Conservation (phyloP, 768 basidiomycete species). For the Tephrocybe sp. region DNA sequence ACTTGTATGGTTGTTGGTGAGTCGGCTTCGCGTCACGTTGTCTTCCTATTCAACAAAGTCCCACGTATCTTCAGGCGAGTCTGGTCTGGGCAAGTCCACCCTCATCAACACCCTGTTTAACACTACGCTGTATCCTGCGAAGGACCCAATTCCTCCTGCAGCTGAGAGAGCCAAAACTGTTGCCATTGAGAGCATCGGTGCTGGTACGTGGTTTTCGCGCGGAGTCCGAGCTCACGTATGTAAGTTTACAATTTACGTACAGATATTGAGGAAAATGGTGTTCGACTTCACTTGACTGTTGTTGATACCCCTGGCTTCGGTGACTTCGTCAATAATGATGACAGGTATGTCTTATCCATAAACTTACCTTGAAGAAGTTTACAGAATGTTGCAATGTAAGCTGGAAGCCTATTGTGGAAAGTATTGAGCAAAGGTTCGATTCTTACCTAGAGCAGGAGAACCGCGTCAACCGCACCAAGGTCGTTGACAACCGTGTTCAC, state of each 20-base stretch:
- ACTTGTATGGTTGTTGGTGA: constrained; percentile 97
- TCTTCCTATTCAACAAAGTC: constrained; percentile 16
- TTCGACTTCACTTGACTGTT: constrained; percentile 94
- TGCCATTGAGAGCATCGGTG: constrained; percentile 96
- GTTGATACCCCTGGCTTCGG: constrained; percentile 99
- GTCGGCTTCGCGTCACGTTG: constrained; percentile 16
- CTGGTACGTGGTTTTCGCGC: constrained; percentile 57
- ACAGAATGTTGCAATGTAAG: constrained; percentile 37
- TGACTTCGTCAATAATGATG: constrained; percentile 99
- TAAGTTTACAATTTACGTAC: constrained; percentile 25
- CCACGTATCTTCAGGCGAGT: constrained; percentile 66
- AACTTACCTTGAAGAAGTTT: constrained; percentile 14
- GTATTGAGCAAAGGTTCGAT: constrained; percentile 97
- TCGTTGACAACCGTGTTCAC: constrained; percentile 96
- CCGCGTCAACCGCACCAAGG: constrained; percentile 91
- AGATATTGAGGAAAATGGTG: constrained; percentile 99
- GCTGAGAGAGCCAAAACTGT: constrained; percentile 91
- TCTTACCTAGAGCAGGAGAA: constrained; percentile 98
- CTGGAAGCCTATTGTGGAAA: constrained; percentile 98
- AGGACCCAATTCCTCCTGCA: constrained; percentile 80
- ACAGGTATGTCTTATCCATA: constrained; percentile 58
- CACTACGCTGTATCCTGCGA: constrained; percentile 89
- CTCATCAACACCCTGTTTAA: constrained; percentile 99
- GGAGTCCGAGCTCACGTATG: constrained; percentile 21
- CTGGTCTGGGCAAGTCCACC: constrained; percentile 97